phyloP scores from a whole-genome alignment of 2,329 filamentous ascomycete species.

The Herpotrichia juniperi region DNA sequence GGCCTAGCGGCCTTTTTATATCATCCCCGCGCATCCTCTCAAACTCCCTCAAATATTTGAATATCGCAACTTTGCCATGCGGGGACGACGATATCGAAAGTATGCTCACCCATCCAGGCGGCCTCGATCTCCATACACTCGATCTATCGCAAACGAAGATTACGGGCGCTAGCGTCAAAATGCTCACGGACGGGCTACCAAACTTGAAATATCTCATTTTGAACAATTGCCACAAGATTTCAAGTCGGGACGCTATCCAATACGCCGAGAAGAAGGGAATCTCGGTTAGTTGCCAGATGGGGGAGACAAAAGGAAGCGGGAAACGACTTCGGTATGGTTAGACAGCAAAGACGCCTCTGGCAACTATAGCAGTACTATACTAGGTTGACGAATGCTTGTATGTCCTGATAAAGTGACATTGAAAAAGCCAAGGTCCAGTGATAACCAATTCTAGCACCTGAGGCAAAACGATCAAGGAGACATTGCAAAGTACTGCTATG shows the following conservation, averaged over 20 bases:
- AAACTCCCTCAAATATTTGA: slow-evolving; percentile 18
- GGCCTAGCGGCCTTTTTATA: slow-evolving; percentile 12
- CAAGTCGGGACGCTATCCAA: slow-evolving; percentile 46
- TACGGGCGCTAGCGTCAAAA: slow-evolving; percentile 50
- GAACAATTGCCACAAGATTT: slow-evolving; percentile 42
- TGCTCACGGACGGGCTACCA: slow-evolving; percentile 35
- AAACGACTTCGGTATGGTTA: slow-evolving; percentile 18
- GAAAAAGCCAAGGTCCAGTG: no score
- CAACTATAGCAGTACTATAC: no score
- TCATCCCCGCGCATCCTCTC: slow-evolving; percentile 32
- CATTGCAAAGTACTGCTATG: no score
- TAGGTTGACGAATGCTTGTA: no score
- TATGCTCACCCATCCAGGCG: slow-evolving; percentile 24
- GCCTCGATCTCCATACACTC: slow-evolving; percentile 30
- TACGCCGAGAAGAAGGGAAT: slow-evolving; percentile 47
- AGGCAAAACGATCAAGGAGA: no score
- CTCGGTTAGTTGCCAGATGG: slow-evolving; percentile 22
- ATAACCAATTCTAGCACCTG: no score
- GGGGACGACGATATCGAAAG: slow-evolving; percentile 40
- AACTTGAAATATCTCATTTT: slow-evolving; percentile 38
- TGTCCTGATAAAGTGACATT: no score
- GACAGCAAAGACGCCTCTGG: no score
- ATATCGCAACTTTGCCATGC: slow-evolving; percentile 20
- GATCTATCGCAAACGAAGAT: slow-evolving; percentile 46
- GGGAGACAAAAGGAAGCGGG: slow-evolving; percentile 4